Evolutionary conservation across 2,329 filamentous ascomycete genomes (phyloP).

Genomic region (Aspergillus oerlinghausenensis): DNA sequence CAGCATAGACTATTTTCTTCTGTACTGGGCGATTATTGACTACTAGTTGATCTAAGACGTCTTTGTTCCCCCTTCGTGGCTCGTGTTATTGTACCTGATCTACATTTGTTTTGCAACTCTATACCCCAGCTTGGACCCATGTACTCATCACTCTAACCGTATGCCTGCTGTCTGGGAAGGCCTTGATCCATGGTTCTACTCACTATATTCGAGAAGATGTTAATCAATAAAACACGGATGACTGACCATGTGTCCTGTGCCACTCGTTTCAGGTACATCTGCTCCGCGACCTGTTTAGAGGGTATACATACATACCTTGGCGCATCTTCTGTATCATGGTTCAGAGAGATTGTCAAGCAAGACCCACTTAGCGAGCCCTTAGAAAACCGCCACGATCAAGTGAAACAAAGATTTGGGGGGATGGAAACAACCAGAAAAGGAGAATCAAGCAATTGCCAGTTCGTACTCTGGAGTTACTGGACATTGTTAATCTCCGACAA

Average conservation of each 20-base stretch:
- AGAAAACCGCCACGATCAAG: background rate
- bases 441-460: background rate
- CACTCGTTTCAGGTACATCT: too few relatives aligned
- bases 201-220: background rate
- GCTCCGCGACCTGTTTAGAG: too few relatives aligned
- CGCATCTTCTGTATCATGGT: too few relatives aligned
- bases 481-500: background rate
- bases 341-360: background rate
- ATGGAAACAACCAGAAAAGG: too few relatives aligned
- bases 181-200: background rate
- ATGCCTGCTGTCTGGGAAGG: background rate
- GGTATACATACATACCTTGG: too few relatives aligned
- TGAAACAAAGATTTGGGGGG: too few relatives aligned
- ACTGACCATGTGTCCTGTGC: background rate
- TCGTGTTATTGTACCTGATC: background rate
- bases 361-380: background rate
- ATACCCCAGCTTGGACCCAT: background rate
- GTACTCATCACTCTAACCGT: background rate
- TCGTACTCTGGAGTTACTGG: background rate
- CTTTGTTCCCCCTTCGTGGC: slow-evolving; percentile 6
- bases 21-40: slow-evolving; percentile 10
- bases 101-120: background rate
- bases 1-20: slow-evolving; percentile 19
- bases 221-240: background rate
- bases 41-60: slow-evolving; percentile 9